Evolutionary conservation across 2,329 filamentous ascomycete genomes (phyloP), one percentile per base, ranked within the genome.

Genomic region (Parastagonospora avenae): DNA sequence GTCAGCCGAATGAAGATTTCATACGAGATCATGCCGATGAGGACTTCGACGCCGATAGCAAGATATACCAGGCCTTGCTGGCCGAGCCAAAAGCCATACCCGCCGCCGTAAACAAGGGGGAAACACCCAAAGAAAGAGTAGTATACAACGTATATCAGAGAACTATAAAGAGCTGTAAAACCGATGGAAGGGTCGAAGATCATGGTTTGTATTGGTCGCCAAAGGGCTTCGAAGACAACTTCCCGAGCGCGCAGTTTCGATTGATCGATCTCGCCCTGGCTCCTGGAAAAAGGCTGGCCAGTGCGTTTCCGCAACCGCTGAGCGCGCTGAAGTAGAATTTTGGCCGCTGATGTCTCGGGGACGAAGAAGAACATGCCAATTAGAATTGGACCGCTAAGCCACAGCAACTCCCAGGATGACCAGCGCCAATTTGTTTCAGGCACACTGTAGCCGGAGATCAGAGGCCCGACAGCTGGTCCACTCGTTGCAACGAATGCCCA

Each of bases 251-350:
- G 80, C 60, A 85, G 75, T 56, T 80, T 77, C n/a, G 73, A 76
- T 68, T 85, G 82, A 62, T 86, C 82, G 52, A 89, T 84, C 68
- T 90, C 86, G 46, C 80, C 82, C 64, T 88, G 83, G 0, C 83
- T 81, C 70, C 81, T 80, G 69, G 88, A 82, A 15, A 72, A 70
- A 4, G 70, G 54, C 58, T 82, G 79, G n/a, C 83, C 84, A 0
- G 84, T 87, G 35, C 82, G 72, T 63, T 80, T 83, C 47, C 87
- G 80, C 4, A 89, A 78, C n/a, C 86, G 82, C 42, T 74, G 66
- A 2, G 85, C 84, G 8, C 86, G 84, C 19, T 80, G 82, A 40
- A 85, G 77, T 2, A 89, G 79, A 60, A 89, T 85, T 52, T 79
- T 87, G 7, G 78, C 73, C 0, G 79, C 70, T 46, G 76, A 82